Evolutionary conservation across 1,139 yeast genomes (phyloP).

Genomic region (Suhomyces ambrosiae): DNA sequence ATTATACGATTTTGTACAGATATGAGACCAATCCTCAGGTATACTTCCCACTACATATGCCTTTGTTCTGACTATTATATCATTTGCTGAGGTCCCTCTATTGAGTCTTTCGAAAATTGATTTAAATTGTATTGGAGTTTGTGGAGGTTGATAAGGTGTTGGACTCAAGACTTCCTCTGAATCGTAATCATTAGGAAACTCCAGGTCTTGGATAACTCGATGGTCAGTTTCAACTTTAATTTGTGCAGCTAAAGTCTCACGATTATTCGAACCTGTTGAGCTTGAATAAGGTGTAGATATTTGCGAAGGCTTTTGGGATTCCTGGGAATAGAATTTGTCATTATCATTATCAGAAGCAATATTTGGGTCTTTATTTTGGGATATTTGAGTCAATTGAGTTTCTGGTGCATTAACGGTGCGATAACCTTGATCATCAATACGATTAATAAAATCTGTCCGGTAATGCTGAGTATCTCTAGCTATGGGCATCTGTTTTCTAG

Average conservation of each 20-base stretch:
- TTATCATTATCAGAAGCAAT: background rate
- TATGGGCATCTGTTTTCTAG: constrained; percentile 3
- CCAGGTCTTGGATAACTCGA: constrained; percentile 7
- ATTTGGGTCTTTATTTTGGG: background rate
- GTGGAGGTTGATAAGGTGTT: constrained; percentile 4
- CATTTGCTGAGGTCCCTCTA: constrained; percentile 1
- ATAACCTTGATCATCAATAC: constrained; percentile 2
- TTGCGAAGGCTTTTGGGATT: constrained; percentile 1
- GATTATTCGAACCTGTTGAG: constrained; percentile 1
- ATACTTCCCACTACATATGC: constrained; percentile 24
- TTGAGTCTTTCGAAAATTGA: constrained; percentile 4
- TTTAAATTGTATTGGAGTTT: background rate
- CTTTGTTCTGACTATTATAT: constrained; percentile 19
- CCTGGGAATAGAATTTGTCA: constrained; percentile 2
- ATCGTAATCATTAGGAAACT: constrained; percentile 9
- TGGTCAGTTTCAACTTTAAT: constrained; percentile 2
- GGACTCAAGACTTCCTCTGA: constrained; percentile 9
- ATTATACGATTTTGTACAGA: constrained; percentile 30
- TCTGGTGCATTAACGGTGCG: background rate
- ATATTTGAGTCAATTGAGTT: background rate
- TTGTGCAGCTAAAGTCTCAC: constrained; percentile 2
- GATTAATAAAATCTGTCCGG: constrained; percentile 3
- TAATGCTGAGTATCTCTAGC: constrained; percentile 9
- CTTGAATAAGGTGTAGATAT: constrained; percentile 4
- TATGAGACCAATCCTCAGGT: constrained; percentile 28